Evolutionary conservation across 352 stramenopile species (phyloP), one percentile per base, ranked within the genome.

Genomic region (Pythium aphanidermatum): DNA sequence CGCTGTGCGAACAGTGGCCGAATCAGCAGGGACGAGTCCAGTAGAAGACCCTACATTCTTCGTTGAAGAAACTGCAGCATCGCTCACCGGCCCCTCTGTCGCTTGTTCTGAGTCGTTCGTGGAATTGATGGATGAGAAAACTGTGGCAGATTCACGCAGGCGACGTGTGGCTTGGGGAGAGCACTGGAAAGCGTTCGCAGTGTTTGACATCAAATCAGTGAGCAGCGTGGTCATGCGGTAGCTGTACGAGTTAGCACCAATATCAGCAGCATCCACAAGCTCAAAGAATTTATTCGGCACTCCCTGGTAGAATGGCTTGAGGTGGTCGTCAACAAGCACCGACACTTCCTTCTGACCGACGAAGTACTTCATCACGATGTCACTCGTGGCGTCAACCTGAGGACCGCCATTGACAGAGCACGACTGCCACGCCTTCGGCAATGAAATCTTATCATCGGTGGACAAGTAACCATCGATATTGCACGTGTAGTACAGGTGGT

Each of bases 361-460:
- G 23, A 39, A 49, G 42, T 49, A 49, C 29, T 49, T 7, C 42
- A 49, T 49, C n/a, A 38, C 28, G 19, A 49, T 49, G 27, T 49
- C 28, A 10, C 13, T 29, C 17, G 42, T 49, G 5, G 42, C 42
- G 8, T 49, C 28, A 9, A 17, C 27, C 6, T 49, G 13, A 6
- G 42, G 42, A 5, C 42, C 42, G 24, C 21, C 30, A n/a, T 16
- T 19, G 5, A 39, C 19, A 5, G 42, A 13, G 21, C 42, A 49
- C 27, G 42, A 26, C 42, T 49, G n/a, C 42, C 42, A 49, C 4
- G 42, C 42, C 42, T 49, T 37, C 4, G 42, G 42, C 28, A 49
- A 17, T 5, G 26, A 23, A n/a, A 30, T 37, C 42, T 49, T 49
- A 6, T 49, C 30, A 5, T 37, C 17, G 42, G n/a, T 17, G 5